Percentiles rank a stretch among this genome's conserved stretches.
Evolutionary conservation across 805 yeast genomes (phyloP).

Genomic region (Wickerhamomyces rabaulensis): DNA sequence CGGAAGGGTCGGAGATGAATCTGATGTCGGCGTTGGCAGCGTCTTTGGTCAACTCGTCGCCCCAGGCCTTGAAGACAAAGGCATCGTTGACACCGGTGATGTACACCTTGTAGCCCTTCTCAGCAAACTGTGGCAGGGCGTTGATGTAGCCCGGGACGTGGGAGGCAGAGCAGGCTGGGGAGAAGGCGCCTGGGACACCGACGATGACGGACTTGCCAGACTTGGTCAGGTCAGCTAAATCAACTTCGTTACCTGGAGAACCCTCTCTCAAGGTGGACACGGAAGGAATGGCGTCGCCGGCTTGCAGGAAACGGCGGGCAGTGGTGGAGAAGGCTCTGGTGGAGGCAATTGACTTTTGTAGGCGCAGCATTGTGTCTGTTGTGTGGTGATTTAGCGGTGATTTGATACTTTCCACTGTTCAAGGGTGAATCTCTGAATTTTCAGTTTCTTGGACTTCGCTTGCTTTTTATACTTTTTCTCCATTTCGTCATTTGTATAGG

Average conservation of each 20-base stretch:
- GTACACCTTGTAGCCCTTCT: constrained; percentile 64
- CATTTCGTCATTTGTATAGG: no score
- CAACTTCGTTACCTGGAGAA: constrained; percentile 59
- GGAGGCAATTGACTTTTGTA: constrained; percentile 7
- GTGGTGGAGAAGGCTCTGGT: constrained; percentile 23
- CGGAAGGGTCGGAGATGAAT: constrained; percentile 77
- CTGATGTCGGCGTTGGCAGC: constrained; percentile 30
- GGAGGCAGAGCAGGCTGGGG: constrained; percentile 69
- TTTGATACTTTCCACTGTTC: no score
- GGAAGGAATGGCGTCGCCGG: constrained; percentile 61
- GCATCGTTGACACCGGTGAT: constrained; percentile 83
- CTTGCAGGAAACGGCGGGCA: constrained; percentile 31
- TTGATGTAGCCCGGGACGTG: constrained; percentile 73
- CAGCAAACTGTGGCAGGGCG: constrained; percentile 44
- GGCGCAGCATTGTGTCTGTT: constrained; percentile 3
- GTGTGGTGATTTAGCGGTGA: constrained; percentile 4
- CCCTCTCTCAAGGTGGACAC: constrained; percentile 47
- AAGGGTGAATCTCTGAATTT: no score
- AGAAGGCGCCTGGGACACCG: constrained; percentile 73
- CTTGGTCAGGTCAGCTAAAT: constrained; percentile 43
- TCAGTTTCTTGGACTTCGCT: neutral
- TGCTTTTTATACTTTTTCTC: no score
- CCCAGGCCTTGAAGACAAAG: constrained; percentile 83
- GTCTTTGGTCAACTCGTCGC: constrained; percentile 32
- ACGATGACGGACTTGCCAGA: constrained; percentile 50